Conservation (phyloP, 129 eudicot species). For the Escallonia rubra region DNA sequence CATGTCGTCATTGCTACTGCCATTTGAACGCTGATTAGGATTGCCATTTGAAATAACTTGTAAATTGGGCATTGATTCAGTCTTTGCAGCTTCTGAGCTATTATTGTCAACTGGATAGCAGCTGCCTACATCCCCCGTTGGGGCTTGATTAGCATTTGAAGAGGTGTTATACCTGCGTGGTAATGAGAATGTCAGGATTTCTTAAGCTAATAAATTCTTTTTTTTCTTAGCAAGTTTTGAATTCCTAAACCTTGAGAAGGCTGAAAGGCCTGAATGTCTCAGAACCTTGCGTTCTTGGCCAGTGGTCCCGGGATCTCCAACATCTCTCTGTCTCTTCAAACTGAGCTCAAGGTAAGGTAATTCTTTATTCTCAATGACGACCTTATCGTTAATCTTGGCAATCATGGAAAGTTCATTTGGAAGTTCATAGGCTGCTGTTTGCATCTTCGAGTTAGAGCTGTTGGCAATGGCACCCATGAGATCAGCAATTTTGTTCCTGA, state of each 20-base stretch:
- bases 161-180: conserved; percentile 47
- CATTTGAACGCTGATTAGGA: conserved; percentile 41
- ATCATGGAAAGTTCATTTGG: conserved; percentile 15
- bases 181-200: neutral
- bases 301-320: conserved; percentile 32
- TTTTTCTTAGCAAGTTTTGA: neutral
- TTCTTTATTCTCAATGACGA: conserved; percentile 23
- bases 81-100: conserved; percentile 59
- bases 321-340: conserved; percentile 41
- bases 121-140: conserved; percentile 62
- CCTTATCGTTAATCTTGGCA: conserved; percentile 30
- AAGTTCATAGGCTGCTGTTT: conserved; percentile 13
- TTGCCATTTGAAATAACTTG: conserved; percentile 37
- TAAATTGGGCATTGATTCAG: conserved; percentile 25
- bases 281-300: conserved; percentile 38
- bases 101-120: conserved; percentile 53
- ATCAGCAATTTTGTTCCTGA: conserved; percentile 25
- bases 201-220: neutral
- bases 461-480: conserved; percentile 14
- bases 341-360: conserved; percentile 54
- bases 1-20: conserved; percentile 63
- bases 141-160: conserved; percentile 42
- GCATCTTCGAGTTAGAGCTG: conserved; percentile 8
- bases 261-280: conserved; percentile 57
- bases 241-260: conserved; percentile 54